Evolutionary conservation across 345 rosid genomes (phyloP), one percentile per base, ranked within the genome.

Genomic region (Crucihimalaya himalaica): DNA sequence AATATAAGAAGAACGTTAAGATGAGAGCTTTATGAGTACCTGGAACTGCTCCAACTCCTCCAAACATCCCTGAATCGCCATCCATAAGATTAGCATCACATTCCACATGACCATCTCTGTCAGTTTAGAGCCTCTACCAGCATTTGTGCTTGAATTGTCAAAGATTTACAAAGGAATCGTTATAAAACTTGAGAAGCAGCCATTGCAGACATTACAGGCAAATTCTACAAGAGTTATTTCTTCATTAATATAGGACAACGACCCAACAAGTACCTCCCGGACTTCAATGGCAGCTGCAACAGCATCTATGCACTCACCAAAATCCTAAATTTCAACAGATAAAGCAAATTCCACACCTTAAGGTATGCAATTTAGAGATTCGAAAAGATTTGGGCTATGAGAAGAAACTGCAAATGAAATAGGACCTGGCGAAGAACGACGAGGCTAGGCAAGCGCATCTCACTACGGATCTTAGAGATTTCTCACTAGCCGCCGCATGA

Each of bases 61-160:
- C 99, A 78, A 91, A 95, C 40, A 83, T 74, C 13, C 97, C 97
- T 60, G 97, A 88, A 29, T 70, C 75, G 18, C 97, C 97, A 83
- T 95, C 97, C 95, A 92, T 92, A 47, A 90, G 71, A 83, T 97
- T 86, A 25, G 97, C 96, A 81, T 95, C 99, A 71, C 97, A 89
- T 80, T 95, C 99, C 48, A 88, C 92, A 6, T n/a, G 80, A 9
- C 97, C 97, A 69, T 92, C 97, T 80, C 89, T 93, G 93, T 95
- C 83, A 95, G 81, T 81, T 88, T 95, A 50, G 99, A 95, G 45
- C 99, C 99, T 68, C 97, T 78, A 35, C 99, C 99, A 9, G 99
- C 92, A 87, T 95, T 95, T 53, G 96, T 88, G 77, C 83, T 60
- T 4, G 97, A 92, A 66, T 92, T 97, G 56, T 95, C 96, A 97